phyloP scores from a whole-genome alignment of 257 asterid genomes.

The Nicotiana attenuata region DNA sequence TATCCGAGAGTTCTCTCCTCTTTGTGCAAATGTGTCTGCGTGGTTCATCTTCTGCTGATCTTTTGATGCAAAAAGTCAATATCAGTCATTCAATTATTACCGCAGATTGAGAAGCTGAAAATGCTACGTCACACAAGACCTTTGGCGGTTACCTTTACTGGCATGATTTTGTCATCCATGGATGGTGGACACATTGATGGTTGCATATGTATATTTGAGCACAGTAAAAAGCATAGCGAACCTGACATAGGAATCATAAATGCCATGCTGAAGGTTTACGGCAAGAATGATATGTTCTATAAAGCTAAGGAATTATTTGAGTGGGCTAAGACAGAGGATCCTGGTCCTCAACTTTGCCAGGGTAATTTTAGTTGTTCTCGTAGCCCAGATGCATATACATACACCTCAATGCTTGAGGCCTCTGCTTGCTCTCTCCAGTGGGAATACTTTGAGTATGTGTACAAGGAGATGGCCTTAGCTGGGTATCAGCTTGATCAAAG shows the following conservation, averaged over 20 bases:
- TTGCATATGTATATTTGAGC: conserved; percentile 62
- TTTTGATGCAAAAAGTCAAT: conserved; percentile 3
- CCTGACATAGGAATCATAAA: conserved; percentile 73
- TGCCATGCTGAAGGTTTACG: conserved; percentile 77
- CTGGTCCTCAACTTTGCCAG: conserved; percentile 20
- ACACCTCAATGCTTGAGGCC: conserved; percentile 72
- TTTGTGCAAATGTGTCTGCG: neutral
- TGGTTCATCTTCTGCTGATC: neutral
- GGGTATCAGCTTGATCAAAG: conserved; percentile 51
- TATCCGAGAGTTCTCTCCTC: neutral
- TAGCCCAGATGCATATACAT: conserved; percentile 59
- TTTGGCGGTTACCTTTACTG: conserved; percentile 70
- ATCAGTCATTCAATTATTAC: conserved; percentile 1
- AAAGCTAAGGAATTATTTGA: conserved; percentile 84
- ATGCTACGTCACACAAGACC: conserved; percentile 46
- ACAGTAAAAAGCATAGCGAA: conserved; percentile 41
- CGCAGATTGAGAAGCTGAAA: conserved; percentile 68
- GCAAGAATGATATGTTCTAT: conserved; percentile 70
- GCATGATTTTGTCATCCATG: conserved; percentile 78
- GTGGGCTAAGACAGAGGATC: conserved; percentile 33
- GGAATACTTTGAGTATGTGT: conserved; percentile 84
- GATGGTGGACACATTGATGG: conserved; percentile 70
- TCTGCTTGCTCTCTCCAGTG: conserved; percentile 82
- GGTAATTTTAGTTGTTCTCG: conserved; percentile 22
- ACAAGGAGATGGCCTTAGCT: conserved; percentile 65